phyloP scores from a whole-genome alignment of 208 protist genomes.

The Trichomonas tenax region DNA sequence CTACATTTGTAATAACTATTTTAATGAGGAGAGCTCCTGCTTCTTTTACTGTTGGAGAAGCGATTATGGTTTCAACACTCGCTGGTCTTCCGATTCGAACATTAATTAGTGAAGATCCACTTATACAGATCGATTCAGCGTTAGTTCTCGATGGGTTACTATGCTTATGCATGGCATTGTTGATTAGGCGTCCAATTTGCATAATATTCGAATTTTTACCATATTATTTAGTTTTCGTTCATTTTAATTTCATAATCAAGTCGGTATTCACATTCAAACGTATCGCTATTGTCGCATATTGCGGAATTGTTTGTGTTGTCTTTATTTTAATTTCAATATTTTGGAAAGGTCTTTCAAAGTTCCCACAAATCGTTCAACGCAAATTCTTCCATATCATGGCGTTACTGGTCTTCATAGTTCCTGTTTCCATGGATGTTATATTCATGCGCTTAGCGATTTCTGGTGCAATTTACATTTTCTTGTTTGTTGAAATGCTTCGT shows the following conservation, averaged over 20 bases:
- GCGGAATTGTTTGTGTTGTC: neutral
- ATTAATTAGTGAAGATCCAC: neutral
- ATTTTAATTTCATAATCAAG: neutral
- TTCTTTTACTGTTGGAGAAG: neutral
- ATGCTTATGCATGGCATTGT: neutral
- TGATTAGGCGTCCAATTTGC: neutral
- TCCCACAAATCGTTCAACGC: neutral
- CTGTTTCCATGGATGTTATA: neutral
- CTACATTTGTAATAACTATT: neutral
- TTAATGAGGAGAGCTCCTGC: neutral
- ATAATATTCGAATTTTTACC: neutral
- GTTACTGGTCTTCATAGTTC: neutral
- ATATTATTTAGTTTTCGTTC: neutral
- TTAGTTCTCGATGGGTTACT: neutral
- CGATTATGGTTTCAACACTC: neutral
- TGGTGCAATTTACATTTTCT: neutral
- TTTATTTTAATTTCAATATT: neutral
- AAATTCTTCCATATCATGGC: conserved; percentile 21
- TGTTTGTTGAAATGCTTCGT: neutral
- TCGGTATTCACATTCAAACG: neutral
- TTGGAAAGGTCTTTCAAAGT: neutral
- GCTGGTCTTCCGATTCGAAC: neutral
- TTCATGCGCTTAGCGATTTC: neutral
- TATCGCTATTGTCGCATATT: neutral
- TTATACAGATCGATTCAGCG: neutral